Conservation (phyloP, 2,329 filamentous ascomycete genomes). For the Epichloe typhina region DNA sequence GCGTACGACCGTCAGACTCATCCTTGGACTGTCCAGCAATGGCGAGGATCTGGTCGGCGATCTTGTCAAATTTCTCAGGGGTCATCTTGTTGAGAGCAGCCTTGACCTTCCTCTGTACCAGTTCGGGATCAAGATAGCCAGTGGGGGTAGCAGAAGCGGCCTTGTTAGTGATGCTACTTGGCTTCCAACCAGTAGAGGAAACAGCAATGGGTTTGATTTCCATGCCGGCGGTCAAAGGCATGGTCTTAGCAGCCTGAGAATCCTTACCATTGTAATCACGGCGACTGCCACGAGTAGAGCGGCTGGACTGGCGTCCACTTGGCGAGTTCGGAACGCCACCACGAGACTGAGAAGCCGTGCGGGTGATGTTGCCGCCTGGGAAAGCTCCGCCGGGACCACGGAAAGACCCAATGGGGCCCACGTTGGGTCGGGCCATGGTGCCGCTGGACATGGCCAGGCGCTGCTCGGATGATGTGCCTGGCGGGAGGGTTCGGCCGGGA, state of each 20-base stretch:
- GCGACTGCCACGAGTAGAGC: slow-evolving; percentile 51
- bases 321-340: slow-evolving; percentile 58
- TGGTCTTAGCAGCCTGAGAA: slow-evolving; percentile 63
- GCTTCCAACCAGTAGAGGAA: slow-evolving; percentile 78
- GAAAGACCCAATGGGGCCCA: slow-evolving; percentile 29
- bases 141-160: slow-evolving; percentile 20
- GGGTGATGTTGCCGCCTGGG: slow-evolving; percentile 51
- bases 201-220: slow-evolving; percentile 69
- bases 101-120: slow-evolving; percentile 99
- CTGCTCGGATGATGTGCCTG: slow-evolving; percentile 65
- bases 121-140: slow-evolving; percentile 66
- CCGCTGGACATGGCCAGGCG: slow-evolving; percentile 55
- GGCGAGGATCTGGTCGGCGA: slow-evolving; percentile 79
- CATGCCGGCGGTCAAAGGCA: slow-evolving; percentile 78
- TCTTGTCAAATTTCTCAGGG: slow-evolving; percentile 95
- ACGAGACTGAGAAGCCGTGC: slow-evolving; percentile 46
- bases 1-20: slow-evolving; percentile 82
- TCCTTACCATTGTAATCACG: slow-evolving; percentile 47
- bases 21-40: slow-evolving; percentile 95
- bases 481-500: slow-evolving; percentile 46
- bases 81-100: slow-evolving; percentile 99
- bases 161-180: slow-evolving; percentile 49
- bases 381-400: slow-evolving; percentile 39
- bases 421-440: slow-evolving; percentile 30
- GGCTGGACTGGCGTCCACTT: slow-evolving; percentile 44